phyloP scores from a whole-genome alignment of 2,329 filamentous ascomycete genomes.

The Claviceps purpurea region DNA sequence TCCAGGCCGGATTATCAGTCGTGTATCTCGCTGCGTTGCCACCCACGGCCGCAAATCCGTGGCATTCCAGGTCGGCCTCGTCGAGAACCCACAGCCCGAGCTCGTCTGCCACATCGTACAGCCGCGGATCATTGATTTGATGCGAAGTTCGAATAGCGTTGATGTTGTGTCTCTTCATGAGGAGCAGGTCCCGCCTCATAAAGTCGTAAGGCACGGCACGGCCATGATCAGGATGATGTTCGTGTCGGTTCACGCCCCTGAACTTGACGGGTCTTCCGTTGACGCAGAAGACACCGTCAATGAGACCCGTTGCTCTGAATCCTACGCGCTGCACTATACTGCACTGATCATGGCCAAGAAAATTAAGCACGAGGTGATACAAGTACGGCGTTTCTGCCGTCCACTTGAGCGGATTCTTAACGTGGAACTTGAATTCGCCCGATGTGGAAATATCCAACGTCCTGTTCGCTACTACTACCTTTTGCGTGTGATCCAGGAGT shows the following conservation, averaged over 20 bases:
- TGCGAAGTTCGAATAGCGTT: conserved; percentile 58
- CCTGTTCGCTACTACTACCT: conserved; percentile 13
- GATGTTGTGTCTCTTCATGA: conserved; percentile 57
- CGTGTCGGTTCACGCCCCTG: conserved; percentile 57
- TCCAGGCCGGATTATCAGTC: conserved; percentile 48
- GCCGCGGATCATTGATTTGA: conserved; percentile 45
- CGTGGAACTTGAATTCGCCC: conserved; percentile 25
- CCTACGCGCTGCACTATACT: conserved; percentile 43
- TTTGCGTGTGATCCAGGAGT: conserved; percentile 21
- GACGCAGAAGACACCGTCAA: conserved; percentile 47
- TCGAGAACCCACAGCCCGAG: conserved; percentile 52
- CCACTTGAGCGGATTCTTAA: conserved; percentile 47
- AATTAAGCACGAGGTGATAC: conserved; percentile 34
- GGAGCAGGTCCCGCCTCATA: conserved; percentile 45
- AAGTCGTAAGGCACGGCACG: conserved; percentile 47
- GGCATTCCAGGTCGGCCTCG: conserved; percentile 41
- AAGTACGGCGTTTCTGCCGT: conserved; percentile 54
- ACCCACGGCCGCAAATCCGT: conserved; percentile 33
- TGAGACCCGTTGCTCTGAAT: conserved; percentile 49
- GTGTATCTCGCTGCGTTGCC: conserved; percentile 27
- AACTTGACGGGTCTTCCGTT: conserved; percentile 53
- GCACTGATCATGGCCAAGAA: conserved; percentile 14
- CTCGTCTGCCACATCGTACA: conserved; percentile 50
- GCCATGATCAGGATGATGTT: conserved; percentile 51
- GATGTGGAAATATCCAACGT: conserved; percentile 16